These are phyloP conservation scores for Fraxinus floribunda DNA, from an alignment of 305 asterid species.

Conservation along the genomic window DNA sequence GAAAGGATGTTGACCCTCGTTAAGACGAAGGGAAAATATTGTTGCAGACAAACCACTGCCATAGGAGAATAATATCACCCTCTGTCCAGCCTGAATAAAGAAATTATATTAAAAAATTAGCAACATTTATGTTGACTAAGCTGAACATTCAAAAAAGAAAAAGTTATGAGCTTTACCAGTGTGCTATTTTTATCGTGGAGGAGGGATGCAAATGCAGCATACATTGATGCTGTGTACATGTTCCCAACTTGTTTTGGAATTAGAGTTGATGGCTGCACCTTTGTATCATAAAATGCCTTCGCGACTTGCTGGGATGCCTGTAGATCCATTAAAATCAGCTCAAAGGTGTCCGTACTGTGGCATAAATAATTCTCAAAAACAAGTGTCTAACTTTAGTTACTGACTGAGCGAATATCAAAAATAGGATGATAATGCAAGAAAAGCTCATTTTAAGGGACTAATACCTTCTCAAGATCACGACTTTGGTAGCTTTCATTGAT, in stretches of 20 bases:
- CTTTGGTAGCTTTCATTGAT: conserved; percentile 91
- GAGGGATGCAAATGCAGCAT: conserved; percentile 96
- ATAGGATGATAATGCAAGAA: not conserved
- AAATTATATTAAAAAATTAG: not conserved
- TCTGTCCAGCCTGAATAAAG: conserved; percentile 68
- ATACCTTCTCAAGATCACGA: conserved; percentile 98
- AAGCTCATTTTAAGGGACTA: not conserved
- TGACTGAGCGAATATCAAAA: not conserved
- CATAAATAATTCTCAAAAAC: not conserved
- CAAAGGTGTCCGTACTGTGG: not conserved
- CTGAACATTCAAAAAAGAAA: not conserved
- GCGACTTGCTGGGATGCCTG: conserved; percentile 95
- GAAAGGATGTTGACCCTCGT: conserved; percentile 77
- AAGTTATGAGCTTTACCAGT: conserved; percentile 50
- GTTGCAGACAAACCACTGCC: conserved; percentile 92
- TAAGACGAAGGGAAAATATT: conserved; percentile 82
- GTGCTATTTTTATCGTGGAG: conserved; percentile 65
- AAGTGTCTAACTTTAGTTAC: not conserved
- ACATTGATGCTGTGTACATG: conserved; percentile 96
- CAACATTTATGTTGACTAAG: not conserved
- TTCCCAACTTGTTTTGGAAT: conserved; percentile 96
- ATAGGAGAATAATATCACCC: conserved; percentile 87
- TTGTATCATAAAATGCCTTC: conserved; percentile 65
- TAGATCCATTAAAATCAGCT: conserved; percentile 17
- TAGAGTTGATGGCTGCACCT: conserved; percentile 87